Evolutionary conservation across 2,329 filamentous ascomycete species (phyloP).

Genomic region (Annulohypoxylon truncatum): DNA sequence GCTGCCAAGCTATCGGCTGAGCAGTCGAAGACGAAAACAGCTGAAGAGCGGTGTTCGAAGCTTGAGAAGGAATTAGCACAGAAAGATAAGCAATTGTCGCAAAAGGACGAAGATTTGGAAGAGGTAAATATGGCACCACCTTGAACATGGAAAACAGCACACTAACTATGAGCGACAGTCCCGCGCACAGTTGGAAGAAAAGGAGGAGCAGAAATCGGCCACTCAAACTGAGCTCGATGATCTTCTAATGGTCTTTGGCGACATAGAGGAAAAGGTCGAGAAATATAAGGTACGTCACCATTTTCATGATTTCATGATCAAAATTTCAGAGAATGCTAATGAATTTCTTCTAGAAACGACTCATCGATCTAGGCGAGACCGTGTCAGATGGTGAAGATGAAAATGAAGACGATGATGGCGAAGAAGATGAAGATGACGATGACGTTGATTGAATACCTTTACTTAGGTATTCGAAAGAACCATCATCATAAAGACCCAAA

Average conservation of each 20-base stretch:
- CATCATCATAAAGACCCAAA: conserved; percentile 1
- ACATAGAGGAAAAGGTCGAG: conserved; percentile 80
- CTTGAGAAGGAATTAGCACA: conserved; percentile 61
- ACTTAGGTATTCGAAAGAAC: not conserved
- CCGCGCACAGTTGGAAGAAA: conserved; percentile 55
- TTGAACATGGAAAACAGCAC: conserved; percentile 7
- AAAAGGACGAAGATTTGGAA: conserved; percentile 53
- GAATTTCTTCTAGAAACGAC: conserved; percentile 60
- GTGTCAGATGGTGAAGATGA: conserved; percentile 80
- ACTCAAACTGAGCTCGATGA: conserved; percentile 83
- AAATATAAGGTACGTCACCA: conserved; percentile 74
- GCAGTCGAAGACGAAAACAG: conserved; percentile 52
- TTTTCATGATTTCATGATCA: not conserved
- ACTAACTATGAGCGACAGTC: conserved; percentile 42
- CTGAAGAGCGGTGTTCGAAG: conserved; percentile 59
- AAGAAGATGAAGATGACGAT: conserved; percentile 43
- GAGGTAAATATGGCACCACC: conserved; percentile 37
- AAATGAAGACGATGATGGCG: conserved; percentile 64
- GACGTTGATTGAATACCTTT: conserved; percentile 47
- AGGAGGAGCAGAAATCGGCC: conserved; percentile 70
- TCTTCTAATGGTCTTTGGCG: conserved; percentile 82
- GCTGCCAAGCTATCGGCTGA: conserved; percentile 48
- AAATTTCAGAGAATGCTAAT: conserved; percentile 14
- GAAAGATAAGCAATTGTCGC: conserved; percentile 56
- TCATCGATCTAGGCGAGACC: conserved; percentile 74